Percentiles rank a stretch among this genome's conserved stretches.
phyloP scores from a whole-genome alignment of 768 basidiomycete genomes.

The Lepiota brunneoincarnata region DNA sequence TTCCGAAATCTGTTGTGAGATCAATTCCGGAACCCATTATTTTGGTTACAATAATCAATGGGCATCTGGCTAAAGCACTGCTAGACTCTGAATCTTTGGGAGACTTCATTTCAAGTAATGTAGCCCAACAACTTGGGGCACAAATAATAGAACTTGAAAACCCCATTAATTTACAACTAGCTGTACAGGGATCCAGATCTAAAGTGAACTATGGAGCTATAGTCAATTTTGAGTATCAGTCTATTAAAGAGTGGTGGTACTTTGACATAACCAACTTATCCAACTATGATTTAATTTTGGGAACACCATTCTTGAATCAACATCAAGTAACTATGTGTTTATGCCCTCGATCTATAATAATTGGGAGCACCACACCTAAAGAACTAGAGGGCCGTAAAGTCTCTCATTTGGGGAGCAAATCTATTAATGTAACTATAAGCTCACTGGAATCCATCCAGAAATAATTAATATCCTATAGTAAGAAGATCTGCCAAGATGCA shows the following conservation, averaged over 20 bases:
- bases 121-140: conserved; percentile 32
- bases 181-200: conserved; percentile 33
- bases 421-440: conserved; percentile 2
- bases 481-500: conserved; percentile 22
- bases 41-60: conserved; percentile 26
- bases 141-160: conserved; percentile 19
- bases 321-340: conserved; percentile 24
- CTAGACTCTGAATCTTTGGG: conserved; percentile 34
- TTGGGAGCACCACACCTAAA: conserved; percentile 17
- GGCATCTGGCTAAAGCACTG: conserved; percentile 25
- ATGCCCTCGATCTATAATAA: conserved; percentile 21
- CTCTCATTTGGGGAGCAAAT: background rate
- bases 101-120: conserved; percentile 34
- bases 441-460: conserved; percentile 1
- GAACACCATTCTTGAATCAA: conserved; percentile 36
- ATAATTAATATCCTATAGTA: conserved; percentile 20
- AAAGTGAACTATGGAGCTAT: conserved; percentile 26
- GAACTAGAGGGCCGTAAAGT: background rate
- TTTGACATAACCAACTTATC: conserved; percentile 39
- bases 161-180: conserved; percentile 32
- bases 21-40: conserved; percentile 27
- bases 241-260: conserved; percentile 18
- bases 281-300: conserved; percentile 38
- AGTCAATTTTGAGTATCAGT: conserved; percentile 29
- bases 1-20: too few species aligned